Base-by-base conservation (phyloP, 306 rosid species). In the Luffa acutangula region DNA sequence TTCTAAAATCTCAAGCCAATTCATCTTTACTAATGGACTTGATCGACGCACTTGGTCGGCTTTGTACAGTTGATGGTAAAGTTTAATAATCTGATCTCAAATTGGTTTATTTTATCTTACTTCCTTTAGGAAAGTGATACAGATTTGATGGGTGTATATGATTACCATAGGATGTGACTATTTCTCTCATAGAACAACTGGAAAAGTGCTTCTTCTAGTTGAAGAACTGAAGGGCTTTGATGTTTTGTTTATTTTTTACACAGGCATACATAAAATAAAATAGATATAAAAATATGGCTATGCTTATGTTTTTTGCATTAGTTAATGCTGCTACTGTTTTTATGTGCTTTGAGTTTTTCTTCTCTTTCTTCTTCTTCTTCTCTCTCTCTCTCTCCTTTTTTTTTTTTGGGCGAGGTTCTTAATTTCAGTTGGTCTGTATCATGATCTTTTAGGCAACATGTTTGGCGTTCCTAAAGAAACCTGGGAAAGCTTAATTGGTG, bases 401-500 rank as follows among this genome's bases (percentile, higher is more conserved):
- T 36, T 56, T 46, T 20, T 70, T 14, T 4, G 58, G 36, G 31
- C 31, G 31, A 74, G 62, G 1, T 49, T 73, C 78, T 49, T 73
- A 31, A 31, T 31, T 37, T 75, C 53, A 39, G 33, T 56, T 80
- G 49, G 70, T 37, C 67, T 18, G 58, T 57, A 13, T 79, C 39
- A 15, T 34, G 12, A 53, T 80, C 57, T 82, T 75, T 58, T 86
- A 89, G 96, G 79, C 21, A 59, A 2, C 75, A 51, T 80, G 60
- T 85, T 84, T 42, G 93, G 89, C 53, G 25, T 63, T 41, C 80
- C 88, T 73, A 86, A 75, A 85, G 64, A 60, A 59, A 81, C 81
- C 62, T 89, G 89, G 92, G 86, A 91, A 86, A 85, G 95, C 85
- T 80, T 92, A 83, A 75, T 92, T 76, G 97, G 98, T 45, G 87